Percentiles rank a stretch among this genome's conserved stretches.
phyloP scores from a whole-genome alignment of 192 early-diverging fungal species.

The Oehlia diaphana region DNA sequence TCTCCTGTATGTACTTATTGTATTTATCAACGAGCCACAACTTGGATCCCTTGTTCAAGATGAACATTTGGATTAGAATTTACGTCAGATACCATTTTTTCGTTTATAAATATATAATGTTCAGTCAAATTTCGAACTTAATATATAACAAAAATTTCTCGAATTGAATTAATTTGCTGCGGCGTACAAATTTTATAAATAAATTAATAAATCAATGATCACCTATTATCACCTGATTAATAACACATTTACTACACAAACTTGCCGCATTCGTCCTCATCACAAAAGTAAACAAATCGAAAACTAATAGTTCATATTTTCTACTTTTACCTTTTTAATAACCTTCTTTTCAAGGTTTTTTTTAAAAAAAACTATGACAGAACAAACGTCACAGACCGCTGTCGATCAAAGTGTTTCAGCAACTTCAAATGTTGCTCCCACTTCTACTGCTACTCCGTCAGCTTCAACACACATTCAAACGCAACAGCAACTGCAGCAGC shows the following conservation, averaged over 20 bases:
- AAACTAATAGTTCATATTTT: neutral
- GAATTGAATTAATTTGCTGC: too few relatives aligned
- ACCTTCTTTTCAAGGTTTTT: neutral
- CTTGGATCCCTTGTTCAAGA: too few relatives aligned
- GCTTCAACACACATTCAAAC: neutral
- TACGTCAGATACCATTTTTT: too few relatives aligned
- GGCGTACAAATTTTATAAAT: too few relatives aligned
- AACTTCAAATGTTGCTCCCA: neutral
- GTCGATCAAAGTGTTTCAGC: neutral
- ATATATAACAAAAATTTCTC: too few relatives aligned
- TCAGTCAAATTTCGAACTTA: too few relatives aligned
- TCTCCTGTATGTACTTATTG: too few relatives aligned
- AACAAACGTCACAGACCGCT: conserved; percentile 13
- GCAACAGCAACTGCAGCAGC: conserved; percentile 22
- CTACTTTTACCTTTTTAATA: neutral
- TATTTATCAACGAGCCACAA: too few relatives aligned
- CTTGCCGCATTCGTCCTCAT: neutral
- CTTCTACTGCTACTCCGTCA: neutral
- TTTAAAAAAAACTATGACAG: conserved; percentile 11
- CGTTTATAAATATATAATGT: too few relatives aligned
- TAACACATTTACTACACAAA: neutral
- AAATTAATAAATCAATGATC: too few relatives aligned
- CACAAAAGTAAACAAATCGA: neutral
- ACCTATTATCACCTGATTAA: neutral
- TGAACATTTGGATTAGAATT: too few relatives aligned